Percentiles rank a stretch among this genome's conserved stretches.
These are phyloP conservation scores for Erysimum cheiri DNA, from an alignment of 441 rosid genomes.

Conservation along the genomic window DNA sequence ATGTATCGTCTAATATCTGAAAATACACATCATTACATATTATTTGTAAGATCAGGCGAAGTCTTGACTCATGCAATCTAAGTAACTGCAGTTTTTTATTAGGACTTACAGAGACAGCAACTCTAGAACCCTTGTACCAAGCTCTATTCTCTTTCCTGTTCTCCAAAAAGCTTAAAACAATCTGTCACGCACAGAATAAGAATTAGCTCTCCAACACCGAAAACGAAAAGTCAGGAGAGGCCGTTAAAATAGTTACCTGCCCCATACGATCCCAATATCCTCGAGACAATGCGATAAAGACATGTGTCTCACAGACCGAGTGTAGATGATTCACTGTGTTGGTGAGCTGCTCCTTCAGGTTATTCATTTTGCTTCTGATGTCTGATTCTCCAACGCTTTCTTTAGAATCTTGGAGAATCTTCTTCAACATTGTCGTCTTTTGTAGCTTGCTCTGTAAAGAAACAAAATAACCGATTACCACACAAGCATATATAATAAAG, in stretches of 20 bases:
- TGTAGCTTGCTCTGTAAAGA: constrained; percentile 72
- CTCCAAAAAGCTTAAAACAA: constrained; percentile 85
- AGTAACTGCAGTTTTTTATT: not conserved
- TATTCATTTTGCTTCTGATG: constrained; percentile 77
- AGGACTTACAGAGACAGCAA: constrained; percentile 74
- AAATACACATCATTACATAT: not conserved
- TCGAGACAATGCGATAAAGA: constrained; percentile 84
- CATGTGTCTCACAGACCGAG: constrained; percentile 70
- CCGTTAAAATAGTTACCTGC: constrained; percentile 54
- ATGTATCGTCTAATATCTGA: constrained; percentile 76
- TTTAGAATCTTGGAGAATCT: constrained; percentile 92
- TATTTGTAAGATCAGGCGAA: not conserved
- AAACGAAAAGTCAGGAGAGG: constrained; percentile 8
- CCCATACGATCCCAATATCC: constrained; percentile 99
- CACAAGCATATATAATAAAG: constrained; percentile 8
- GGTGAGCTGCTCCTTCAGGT: constrained; percentile 81
- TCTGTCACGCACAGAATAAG: constrained; percentile 51
- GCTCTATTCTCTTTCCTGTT: constrained; percentile 96
- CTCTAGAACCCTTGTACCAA: constrained; percentile 96
- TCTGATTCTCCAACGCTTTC: constrained; percentile 86
- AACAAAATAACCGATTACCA: constrained; percentile 5
- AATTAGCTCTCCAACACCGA: constrained; percentile 10
- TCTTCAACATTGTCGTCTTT: constrained; percentile 81
- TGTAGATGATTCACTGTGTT: constrained; percentile 83
- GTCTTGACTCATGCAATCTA: not conserved